Conservation (phyloP, 768 basidiomycete species). For the Filobasidium floriforme region DNA sequence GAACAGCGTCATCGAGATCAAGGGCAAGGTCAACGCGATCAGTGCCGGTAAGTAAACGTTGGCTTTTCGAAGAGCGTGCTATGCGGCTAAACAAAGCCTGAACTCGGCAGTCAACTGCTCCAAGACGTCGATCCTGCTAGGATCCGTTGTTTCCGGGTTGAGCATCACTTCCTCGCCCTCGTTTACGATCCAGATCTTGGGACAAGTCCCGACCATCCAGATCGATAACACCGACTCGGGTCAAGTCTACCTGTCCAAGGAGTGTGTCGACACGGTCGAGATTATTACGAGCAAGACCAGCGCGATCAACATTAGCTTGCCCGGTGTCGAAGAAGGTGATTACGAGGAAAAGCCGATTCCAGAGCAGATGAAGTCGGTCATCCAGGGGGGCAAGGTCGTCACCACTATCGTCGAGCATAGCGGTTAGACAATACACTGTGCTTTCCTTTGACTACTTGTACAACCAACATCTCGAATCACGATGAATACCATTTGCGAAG, state of each 20-base stretch:
- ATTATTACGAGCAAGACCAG: slow-evolving; percentile 92
- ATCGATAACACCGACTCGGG: slow-evolving; percentile 92
- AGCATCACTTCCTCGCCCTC: slow-evolving; percentile 85
- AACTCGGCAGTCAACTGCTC: slow-evolving; percentile 65
- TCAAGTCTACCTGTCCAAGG: slow-evolving; percentile 83
- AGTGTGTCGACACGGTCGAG: slow-evolving; percentile 62
- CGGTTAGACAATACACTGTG: slow-evolving; percentile 32
- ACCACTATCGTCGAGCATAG: slow-evolving; percentile 82
- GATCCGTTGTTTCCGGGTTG: slow-evolving; percentile 85
- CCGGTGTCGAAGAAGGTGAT: slow-evolving; percentile 84
- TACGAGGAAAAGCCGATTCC: slow-evolving; percentile 85
- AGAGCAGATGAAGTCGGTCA: slow-evolving; percentile 85
- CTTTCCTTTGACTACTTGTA: too few species aligned
- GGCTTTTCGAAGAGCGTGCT: background rate
- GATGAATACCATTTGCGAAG: too few species aligned
- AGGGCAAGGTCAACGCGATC: slow-evolving; percentile 92
- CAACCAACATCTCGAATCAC: too few species aligned
- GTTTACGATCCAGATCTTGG: slow-evolving; percentile 85
- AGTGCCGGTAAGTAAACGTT: slow-evolving; percentile 60
- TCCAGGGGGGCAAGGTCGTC: slow-evolving; percentile 73
- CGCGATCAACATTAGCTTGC: slow-evolving; percentile 80
- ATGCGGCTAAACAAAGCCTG: background rate
- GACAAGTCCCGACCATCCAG: slow-evolving; percentile 81
- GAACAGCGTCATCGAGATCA: slow-evolving; percentile 69
- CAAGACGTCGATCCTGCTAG: slow-evolving; percentile 78